Evolutionary conservation across 306 rosid genomes (phyloP), one percentile per base, ranked within the genome.

Genomic region (Neltuma alba): DNA sequence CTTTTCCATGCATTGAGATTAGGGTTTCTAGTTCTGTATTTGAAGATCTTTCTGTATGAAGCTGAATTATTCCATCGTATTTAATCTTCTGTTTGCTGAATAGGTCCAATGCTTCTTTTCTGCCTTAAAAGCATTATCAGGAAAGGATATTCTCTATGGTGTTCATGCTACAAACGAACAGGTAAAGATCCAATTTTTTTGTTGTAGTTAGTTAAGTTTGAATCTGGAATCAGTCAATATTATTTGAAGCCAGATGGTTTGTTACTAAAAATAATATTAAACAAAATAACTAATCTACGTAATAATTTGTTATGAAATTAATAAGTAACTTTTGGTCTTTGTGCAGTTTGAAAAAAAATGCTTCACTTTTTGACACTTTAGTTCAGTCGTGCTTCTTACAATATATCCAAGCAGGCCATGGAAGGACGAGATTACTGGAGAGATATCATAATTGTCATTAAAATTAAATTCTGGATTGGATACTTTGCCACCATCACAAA

Each of bases 161-260:
- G 86, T 90, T 71, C 74, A 83, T 85, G 99, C 98, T 70, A 91
- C 99, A 75, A 68, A 64, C 16, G 99, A 95, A 66, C 94, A 95
- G 98, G 99, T 92, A 76, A 77, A 60, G 47, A 55, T 36, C 74
- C 34, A 23, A 25, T 20, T 76, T 58, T 40, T 68, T 42, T 73
- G 74, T 37, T 85, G 48, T 58, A 23, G 69, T 50, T 61, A 27
- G 65, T 70, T 33, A 33, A 34, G 41, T 78, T 74, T 70, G 71
- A 40, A 25, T 70, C 47, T 65, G 6, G 13, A 21, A 21, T 54
- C 28, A 0, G 30, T 54, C 30, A 2, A 54, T 54, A 54, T n/a
- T 21, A n/a, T 54, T 20, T 28, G 61, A 54, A 54, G 0, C 61
- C 2, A 14, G 61, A 21, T 54, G 60, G 60, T 54, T 54, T 21